Base-by-base conservation (phyloP, 495 filamentous ascomycete genomes). In the Aspergillus avenaceus region DNA sequence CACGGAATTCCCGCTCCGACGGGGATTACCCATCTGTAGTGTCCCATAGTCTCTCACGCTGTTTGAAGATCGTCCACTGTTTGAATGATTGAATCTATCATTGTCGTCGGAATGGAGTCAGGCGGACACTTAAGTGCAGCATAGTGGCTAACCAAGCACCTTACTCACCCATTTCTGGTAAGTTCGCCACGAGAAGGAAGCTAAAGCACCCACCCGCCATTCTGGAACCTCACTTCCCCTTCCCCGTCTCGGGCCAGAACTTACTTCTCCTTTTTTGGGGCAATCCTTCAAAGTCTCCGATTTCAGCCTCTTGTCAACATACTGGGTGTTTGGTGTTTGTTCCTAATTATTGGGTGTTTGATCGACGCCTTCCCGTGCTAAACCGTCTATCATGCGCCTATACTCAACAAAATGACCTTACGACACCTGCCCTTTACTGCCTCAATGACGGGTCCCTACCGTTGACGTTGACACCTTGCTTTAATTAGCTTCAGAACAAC, bases 151-250 rank as follows among this genome's bases (percentile, higher is more conserved):
- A 29, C n/a, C 31, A 27, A 26, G 50, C 44, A 44, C 51, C 38
- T 42, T 18, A 16, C 19, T n/a, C 41, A 47, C n/a, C 40, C 40
- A 54, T 29, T 7, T 24, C 14, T n/a, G 25, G 42, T 25, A 29
- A 31, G 5, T 31, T 16, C 16, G 31, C 16, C 12, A 14, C 24
- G 24, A 47, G 21, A 34, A 41, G n/a, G 43, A 40, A 46, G 47
- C 29, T 36, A 36, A 41, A 49, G 53, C 53, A 51, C 31, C 47
- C 45, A 56, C 45, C 60, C 55, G 55, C 40, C 45, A 50, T 34
- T 53, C 44, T 65, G 62, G 55, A 62, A 56, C 59, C 43, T 50
- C 41, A 49, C 4, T 53, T 44, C 32, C 23, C 25, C 22, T 48
- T 45, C 47, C 47, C 41, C 41, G 41, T 45, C 44, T 32, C 24